Conservation (phyloP, 2,329 filamentous ascomycete genomes). For the Fusarium hainanense region DNA sequence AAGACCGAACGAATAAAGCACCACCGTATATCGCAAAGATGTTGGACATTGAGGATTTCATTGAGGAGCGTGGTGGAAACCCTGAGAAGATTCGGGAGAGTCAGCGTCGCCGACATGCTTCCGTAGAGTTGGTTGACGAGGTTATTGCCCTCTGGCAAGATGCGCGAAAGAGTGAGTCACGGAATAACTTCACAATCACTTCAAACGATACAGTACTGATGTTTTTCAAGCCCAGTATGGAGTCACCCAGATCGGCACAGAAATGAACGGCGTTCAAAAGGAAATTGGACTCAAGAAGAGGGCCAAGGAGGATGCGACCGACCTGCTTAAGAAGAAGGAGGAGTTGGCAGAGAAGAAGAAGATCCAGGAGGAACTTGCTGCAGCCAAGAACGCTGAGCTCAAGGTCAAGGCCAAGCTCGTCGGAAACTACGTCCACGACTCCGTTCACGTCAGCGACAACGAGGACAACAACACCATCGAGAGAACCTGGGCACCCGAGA, state of each 20-base stretch:
- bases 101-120: slow-evolving; percentile 83
- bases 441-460: slow-evolving; percentile 83
- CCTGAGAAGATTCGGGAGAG: slow-evolving; percentile 92
- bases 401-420: slow-evolving; percentile 84
- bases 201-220: slow-evolving; percentile 21
- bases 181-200: background rate
- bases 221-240: slow-evolving; percentile 70
- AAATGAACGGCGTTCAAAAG: slow-evolving; percentile 91
- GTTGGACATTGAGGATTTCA: slow-evolving; percentile 83
- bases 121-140: slow-evolving; percentile 88
- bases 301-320: slow-evolving; percentile 87
- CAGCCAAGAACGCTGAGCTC: slow-evolving; percentile 78
- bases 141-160: slow-evolving; percentile 89
- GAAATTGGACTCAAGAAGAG: slow-evolving; percentile 93
- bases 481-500: slow-evolving; percentile 83
- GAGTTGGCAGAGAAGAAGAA: slow-evolving; percentile 86
- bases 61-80: slow-evolving; percentile 88
- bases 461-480: slow-evolving; percentile 88
- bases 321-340: slow-evolving; percentile 81
- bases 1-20: slow-evolving; percentile 30
- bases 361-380: slow-evolving; percentile 76
- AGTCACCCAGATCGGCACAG: slow-evolving; percentile 81
- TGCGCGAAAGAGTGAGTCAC: slow-evolving; percentile 72
- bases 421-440: slow-evolving; percentile 79
- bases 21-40: slow-evolving; percentile 56